These are phyloP conservation scores for Colletotrichum simmondsii DNA, from an alignment of 2,329 filamentous ascomycete species.

Conservation along the genomic window DNA sequence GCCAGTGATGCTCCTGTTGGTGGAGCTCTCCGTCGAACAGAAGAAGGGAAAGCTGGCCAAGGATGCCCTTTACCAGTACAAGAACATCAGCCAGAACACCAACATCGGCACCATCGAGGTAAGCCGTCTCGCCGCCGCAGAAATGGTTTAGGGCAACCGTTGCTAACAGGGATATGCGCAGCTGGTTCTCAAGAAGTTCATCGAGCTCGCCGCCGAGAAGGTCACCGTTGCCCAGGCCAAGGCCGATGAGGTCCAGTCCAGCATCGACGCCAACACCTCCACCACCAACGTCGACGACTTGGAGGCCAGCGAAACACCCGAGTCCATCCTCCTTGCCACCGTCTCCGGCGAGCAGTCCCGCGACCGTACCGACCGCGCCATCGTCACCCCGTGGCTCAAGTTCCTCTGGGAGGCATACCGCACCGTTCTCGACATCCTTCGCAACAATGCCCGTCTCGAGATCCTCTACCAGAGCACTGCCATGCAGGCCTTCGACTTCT, in stretches of 20 bases:
- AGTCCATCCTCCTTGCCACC: conserved; percentile 96
- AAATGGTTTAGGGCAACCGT: not conserved
- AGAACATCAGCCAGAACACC: conserved; percentile 99
- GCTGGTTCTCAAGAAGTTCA: conserved; percentile 97
- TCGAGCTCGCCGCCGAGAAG: conserved; percentile 95
- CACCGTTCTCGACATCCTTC: conserved; percentile 96
- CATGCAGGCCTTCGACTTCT: conserved; percentile 98
- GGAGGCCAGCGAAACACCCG: conserved; percentile 95
- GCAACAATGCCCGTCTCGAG: conserved; percentile 98
- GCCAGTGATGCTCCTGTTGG: conserved; percentile 97
- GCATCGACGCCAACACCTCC: conserved; percentile 78
- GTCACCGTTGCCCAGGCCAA: conserved; percentile 95
- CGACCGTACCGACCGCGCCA: conserved; percentile 96
- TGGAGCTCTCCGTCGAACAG: conserved; percentile 95
- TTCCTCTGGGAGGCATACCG: conserved; percentile 99
- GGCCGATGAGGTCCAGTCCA: conserved; percentile 93
- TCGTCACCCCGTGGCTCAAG: conserved; percentile 99
- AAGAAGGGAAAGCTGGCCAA: conserved; percentile 99
- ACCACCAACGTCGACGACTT: conserved; percentile 89
- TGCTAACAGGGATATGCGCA: conserved; percentile 45
- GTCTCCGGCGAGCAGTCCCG: conserved; percentile 98
- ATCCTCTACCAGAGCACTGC: conserved; percentile 98
- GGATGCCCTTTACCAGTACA: conserved; percentile 99
- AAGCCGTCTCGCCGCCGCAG: conserved; percentile 34
- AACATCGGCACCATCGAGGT: conserved; percentile 98